These are phyloP conservation scores for Pestalotiopsis sp. DNA, from an alignment of 2,329 filamentous ascomycete species.

Conservation along the genomic window DNA sequence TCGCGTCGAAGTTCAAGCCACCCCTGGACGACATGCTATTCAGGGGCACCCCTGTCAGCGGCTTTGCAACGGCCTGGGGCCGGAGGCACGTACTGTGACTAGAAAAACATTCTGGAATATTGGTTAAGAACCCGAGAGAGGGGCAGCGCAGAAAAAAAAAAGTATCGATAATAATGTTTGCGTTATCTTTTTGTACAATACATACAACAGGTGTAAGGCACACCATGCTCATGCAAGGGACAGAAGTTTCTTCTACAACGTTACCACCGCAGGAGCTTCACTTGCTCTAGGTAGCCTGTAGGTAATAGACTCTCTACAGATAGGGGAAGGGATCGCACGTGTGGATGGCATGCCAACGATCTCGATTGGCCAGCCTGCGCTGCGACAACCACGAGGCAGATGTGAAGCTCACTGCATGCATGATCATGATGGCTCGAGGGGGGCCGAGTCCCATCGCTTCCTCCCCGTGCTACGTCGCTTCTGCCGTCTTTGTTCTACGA, in stretches of 20 bases:
- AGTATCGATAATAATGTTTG: neutral
- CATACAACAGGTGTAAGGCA: neutral
- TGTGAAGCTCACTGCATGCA: neutral
- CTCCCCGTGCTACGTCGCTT: neutral
- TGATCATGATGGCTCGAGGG: neutral
- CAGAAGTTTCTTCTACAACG: neutral
- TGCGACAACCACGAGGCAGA: neutral
- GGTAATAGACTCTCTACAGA: neutral
- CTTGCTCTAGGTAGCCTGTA: no score
- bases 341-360: neutral
- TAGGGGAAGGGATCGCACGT: neutral
- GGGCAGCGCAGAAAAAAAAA: neutral
- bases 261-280: neutral
- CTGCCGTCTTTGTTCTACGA: neutral
- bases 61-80: neutral
- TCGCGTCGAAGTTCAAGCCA: neutral
- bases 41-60: conserved; percentile 1
- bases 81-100: neutral
- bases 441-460: neutral
- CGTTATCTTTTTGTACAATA: neutral
- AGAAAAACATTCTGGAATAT: neutral
- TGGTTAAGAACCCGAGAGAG: neutral
- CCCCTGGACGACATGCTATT: neutral
- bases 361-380: neutral
- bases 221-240: neutral